Percentiles rank a stretch among this genome's conserved stretches.
Evolutionary conservation across 192 early-diverging fungal genomes (phyloP).

Genomic region (Phlyctochytrium planicorne): DNA sequence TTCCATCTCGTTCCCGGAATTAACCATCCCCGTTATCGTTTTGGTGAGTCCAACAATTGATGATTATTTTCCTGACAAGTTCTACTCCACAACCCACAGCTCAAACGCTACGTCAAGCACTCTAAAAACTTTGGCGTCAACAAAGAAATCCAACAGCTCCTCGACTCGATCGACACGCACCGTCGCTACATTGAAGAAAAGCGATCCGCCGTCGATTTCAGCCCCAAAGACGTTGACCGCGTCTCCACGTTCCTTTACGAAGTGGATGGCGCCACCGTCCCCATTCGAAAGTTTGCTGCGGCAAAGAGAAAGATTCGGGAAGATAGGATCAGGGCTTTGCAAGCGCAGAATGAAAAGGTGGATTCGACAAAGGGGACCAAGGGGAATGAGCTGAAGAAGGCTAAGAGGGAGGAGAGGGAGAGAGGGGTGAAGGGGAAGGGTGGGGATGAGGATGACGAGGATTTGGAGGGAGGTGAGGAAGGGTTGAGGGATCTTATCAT

Average conservation of each 20-base stretch:
- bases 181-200: conserved; percentile 70
- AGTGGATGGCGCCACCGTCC: conserved; percentile 28
- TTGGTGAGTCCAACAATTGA: conserved; percentile 40
- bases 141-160: conserved; percentile 76
- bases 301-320: conserved; percentile 31
- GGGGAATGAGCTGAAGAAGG: no score
- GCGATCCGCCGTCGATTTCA: conserved; percentile 59
- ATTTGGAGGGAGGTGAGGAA: no score
- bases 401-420: no score
- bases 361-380: no score
- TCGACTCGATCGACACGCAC: conserved; percentile 83
- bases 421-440: conserved; percentile 10
- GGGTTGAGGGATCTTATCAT: no score
- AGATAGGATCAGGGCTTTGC: conserved; percentile 34
- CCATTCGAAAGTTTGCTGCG: conserved; percentile 41
- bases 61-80: conserved; percentile 1
- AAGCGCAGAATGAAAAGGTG: no score
- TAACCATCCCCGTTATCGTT: conserved; percentile 81
- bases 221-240: conserved; percentile 46
- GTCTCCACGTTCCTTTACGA: conserved; percentile 31
- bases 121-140: conserved; percentile 73
- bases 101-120: conserved; percentile 84
- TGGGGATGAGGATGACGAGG: conserved; percentile 11
- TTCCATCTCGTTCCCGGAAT: conserved; percentile 93
- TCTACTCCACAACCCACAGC: conserved; percentile 31